Conservation (phyloP, 306 rosid species). For the Pueraria montana region DNA sequence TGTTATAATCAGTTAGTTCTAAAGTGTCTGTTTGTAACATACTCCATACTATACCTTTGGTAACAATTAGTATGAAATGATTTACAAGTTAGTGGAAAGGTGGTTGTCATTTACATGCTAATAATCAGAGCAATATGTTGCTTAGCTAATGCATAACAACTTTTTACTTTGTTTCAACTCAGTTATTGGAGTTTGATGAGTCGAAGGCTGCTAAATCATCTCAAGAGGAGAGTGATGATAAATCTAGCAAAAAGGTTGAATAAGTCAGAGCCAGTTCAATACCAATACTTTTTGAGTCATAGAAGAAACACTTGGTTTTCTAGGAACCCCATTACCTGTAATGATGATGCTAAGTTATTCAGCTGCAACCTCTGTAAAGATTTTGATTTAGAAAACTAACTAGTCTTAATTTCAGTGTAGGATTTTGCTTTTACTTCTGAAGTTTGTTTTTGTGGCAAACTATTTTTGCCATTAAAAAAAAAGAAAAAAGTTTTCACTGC, state of each 20-base stretch:
- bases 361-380: conserved; percentile 51
- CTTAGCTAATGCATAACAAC: neutral
- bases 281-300: conserved; percentile 22
- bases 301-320: conserved; percentile 38
- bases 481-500: neutral
- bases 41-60: too few species aligned
- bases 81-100: neutral
- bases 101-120: neutral
- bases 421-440: neutral
- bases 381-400: conserved; percentile 56
- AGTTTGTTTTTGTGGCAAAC: conserved; percentile 8
- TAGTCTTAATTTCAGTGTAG: conserved; percentile 25
- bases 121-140: neutral
- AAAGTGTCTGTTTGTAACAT: too few species aligned
- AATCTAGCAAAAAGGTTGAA: conserved; percentile 73
- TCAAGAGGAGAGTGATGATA: conserved; percentile 62
- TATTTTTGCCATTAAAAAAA: neutral
- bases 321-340: conserved; percentile 50
- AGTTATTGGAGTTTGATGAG: conserved; percentile 87
- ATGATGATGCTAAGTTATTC: conserved; percentile 56
- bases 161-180: conserved; percentile 35
- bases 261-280: conserved; percentile 47
- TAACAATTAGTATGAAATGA: neutral
- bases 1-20: neutral
- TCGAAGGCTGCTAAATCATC: conserved; percentile 60